A percentile compares a stretch with the other conserved stretches of the same genome.
Conservation (phyloP, 495 filamentous ascomycete species). For the Xanthoparmelia taractica region DNA sequence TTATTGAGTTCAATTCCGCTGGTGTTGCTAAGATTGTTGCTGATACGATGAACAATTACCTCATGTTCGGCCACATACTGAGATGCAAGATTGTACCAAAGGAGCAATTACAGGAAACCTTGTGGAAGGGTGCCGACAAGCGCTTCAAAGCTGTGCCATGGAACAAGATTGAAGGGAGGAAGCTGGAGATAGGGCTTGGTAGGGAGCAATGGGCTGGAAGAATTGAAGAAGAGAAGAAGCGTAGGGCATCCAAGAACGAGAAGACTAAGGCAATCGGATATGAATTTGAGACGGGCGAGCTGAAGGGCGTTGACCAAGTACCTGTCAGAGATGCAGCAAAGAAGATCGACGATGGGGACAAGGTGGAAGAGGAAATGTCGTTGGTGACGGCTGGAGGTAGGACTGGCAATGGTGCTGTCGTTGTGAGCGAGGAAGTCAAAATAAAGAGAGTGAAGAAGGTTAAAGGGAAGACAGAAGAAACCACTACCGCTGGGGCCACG, state of each 20-base stretch:
- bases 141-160: constrained; percentile 82
- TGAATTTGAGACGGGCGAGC: constrained; percentile 64
- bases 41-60: constrained; percentile 95
- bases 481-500: constrained; percentile 19
- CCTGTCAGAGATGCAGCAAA: constrained; percentile 34
- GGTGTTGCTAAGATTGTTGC: constrained; percentile 82
- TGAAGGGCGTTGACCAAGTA: constrained; percentile 61
- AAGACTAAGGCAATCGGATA: constrained; percentile 78
- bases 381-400: constrained; percentile 24
- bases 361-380: constrained; percentile 29
- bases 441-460: constrained; percentile 30
- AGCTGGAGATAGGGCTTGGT: constrained; percentile 58
- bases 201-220: constrained; percentile 69
- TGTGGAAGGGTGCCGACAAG: constrained; percentile 82
- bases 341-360: constrained; percentile 2
- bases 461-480: constrained; percentile 33
- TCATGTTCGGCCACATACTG: constrained; percentile 86
- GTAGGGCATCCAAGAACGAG: constrained; percentile 55
- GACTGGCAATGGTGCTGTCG: constrained; percentile 29
- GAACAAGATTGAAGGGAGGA: constrained; percentile 71
- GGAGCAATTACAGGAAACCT: constrained; percentile 66
- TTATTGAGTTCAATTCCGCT: constrained; percentile 74
- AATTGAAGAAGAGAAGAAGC: constrained; percentile 61
- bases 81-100: constrained; percentile 70
- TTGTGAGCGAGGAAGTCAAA: constrained; percentile 23